Base-by-base conservation (phyloP, 192 early-diverging fungal species). In the Mortierella alpina region DNA sequence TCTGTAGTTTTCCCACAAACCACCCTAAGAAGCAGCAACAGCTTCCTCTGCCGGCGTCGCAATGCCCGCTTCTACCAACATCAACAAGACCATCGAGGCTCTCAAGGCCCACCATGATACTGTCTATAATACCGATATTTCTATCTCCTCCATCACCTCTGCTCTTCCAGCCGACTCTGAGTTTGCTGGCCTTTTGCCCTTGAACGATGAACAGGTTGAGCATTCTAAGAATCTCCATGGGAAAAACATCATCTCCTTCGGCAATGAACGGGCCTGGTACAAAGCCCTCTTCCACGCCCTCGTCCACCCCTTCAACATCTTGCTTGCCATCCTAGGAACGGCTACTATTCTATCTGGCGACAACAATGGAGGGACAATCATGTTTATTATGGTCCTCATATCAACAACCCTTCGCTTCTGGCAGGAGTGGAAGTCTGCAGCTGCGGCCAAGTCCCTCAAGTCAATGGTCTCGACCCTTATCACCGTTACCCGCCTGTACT, bases 291-390 rank as follows among this genome's bases (percentile, higher is more conserved):
- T 84, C 45, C 41, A 51, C n/a, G 78, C 86, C 31, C 22, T 80
- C 8, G 39, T 84, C 39, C 84, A 87, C 55, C 86, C 86, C 0
- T 87, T 87, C 64, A 86, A 85, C 31, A 73, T 82, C 60, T 40
- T 66, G 9, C 61, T 87, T 1, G 64, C 51, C 46, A 72, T 78
- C 57, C 66, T 87, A 14, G 68, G 62, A 17, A 60, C 57, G 15
- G 69, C 84, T 23, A 80, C 75, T 2, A 18, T 70, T 12, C 39
- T 66, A 9, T 40, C 62, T 0, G 75, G 63, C 14, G 82, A 82
- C 17, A 23, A 39, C 7, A 23, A 58, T 15, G 84, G 83, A 2
- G 54, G 80, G 0, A 40, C 52, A 18, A 67, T 87, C 55, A 77
- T 84, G 72, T 72, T 84, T 47, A 17, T 66, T 31, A 85, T 87